A percentile compares a stretch with the other conserved stretches of the same genome.
Evolutionary conservation across 768 basidiomycete genomes (phyloP).

Genomic region (Rhodotorula kratochvilovae): DNA sequence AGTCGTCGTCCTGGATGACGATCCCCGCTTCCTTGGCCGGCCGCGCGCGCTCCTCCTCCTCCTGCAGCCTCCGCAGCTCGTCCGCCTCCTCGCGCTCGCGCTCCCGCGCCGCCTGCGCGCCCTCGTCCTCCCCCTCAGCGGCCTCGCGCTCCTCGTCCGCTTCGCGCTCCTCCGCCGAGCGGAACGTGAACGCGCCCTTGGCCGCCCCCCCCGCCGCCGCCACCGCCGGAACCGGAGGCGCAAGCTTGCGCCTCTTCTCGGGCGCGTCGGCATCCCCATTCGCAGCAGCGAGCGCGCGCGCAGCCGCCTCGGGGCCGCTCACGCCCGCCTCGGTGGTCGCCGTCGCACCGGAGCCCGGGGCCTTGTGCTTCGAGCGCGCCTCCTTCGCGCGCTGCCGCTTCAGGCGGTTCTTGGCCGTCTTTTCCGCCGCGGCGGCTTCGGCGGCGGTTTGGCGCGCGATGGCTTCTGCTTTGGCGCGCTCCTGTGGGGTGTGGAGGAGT

Average conservation of each 20-base stretch:
- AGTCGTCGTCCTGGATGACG: constrained; percentile 40
- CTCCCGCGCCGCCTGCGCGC: neutral
- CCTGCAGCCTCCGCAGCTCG: neutral
- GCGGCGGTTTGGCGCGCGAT: constrained; percentile 66
- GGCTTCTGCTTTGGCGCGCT: constrained; percentile 67
- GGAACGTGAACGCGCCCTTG: neutral
- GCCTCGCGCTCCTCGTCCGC: constrained; percentile 1
- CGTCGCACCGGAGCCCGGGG: neutral
- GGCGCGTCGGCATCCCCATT: neutral
- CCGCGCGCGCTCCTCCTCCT: constrained; percentile 5
- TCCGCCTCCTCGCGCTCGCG: neutral
- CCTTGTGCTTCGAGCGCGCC: constrained; percentile 47
- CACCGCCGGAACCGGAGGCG: neutral
- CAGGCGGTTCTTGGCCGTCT: constrained; percentile 91
- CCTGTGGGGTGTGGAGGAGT: constrained; percentile 51
- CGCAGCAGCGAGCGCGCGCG: neutral
- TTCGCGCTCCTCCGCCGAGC: constrained; percentile 5
- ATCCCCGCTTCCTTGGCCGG: constrained; percentile 33
- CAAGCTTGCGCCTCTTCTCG: neutral
- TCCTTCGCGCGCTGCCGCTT: constrained; percentile 91
- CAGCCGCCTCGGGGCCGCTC: neutral
- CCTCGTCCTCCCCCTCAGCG: neutral
- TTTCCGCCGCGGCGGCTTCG: constrained; percentile 69
- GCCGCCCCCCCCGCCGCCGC: neutral
- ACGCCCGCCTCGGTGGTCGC: neutral